Percentiles rank a stretch among this genome's conserved stretches.
Conservation (phyloP, 495 filamentous ascomycete genomes). For the Neohortaea acidophila region DNA sequence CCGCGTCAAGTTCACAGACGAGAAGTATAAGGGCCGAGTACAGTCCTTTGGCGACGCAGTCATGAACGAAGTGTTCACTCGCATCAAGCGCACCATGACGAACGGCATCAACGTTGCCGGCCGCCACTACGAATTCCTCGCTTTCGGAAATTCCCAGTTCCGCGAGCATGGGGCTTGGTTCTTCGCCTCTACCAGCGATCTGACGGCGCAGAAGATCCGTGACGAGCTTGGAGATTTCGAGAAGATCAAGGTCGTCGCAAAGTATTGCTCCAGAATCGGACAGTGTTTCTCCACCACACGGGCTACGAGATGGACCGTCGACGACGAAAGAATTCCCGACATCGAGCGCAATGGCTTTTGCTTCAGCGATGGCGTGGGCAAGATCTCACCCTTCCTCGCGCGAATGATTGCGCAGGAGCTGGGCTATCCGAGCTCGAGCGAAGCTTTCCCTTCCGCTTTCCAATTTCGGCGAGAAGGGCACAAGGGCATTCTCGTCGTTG, state of each 20-base stretch:
- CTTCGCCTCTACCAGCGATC: constrained; percentile 45
- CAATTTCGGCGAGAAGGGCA: constrained; percentile 86
- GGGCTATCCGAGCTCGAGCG: constrained; percentile 32
- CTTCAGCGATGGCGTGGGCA: constrained; percentile 91
- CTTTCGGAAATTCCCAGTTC: constrained; percentile 91
- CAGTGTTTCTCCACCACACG: constrained; percentile 93
- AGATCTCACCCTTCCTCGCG: constrained; percentile 68
- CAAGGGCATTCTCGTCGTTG: constrained; percentile 74
- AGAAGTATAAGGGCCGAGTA: constrained; percentile 49
- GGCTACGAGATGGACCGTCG: constrained; percentile 38
- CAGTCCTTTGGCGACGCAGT: constrained; percentile 36
- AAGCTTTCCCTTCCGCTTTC: constrained; percentile 55
- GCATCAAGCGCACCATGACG: constrained; percentile 52
- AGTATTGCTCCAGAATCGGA: constrained; percentile 72
- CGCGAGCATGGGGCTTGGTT: constrained; percentile 88
- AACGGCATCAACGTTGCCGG: constrained; percentile 73
- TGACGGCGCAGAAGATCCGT: constrained; percentile 63
- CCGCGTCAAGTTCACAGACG: constrained; percentile 83
- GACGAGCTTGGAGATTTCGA: constrained; percentile 78
- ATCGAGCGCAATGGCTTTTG: constrained; percentile 46
- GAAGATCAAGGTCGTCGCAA: constrained; percentile 63
- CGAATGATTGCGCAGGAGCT: constrained; percentile 51
- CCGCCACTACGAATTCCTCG: constrained; percentile 76
- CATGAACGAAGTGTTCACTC: constrained; percentile 58
- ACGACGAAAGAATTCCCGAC: constrained; percentile 42